Evolutionary conservation across 345 rosid species (phyloP).

Genomic region (Lumnitzera racemosa): DNA sequence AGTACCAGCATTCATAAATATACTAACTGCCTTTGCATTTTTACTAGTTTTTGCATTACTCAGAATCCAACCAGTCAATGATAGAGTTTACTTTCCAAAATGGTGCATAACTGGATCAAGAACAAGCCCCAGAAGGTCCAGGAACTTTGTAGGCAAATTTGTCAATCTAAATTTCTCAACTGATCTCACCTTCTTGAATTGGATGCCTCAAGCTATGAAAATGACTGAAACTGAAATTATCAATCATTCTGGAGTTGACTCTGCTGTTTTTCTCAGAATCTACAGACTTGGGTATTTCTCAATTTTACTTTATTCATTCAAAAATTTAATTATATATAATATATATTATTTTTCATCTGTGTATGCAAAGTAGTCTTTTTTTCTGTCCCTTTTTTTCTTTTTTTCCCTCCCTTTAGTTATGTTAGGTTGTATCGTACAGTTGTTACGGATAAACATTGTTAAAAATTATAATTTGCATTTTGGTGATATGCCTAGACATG

Average conservation of each 20-base stretch:
- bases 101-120: slow-evolving; percentile 70
- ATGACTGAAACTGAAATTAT: slow-evolving; percentile 78
- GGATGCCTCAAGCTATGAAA: slow-evolving; percentile 98
- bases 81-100: slow-evolving; percentile 90
- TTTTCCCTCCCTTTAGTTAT: no score
- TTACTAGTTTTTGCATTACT: slow-evolving; percentile 79
- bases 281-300: slow-evolving; percentile 69
- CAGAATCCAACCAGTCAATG: slow-evolving; percentile 85
- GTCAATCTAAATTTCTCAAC: slow-evolving; percentile 72
- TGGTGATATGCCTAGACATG: no score
- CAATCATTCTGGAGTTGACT: slow-evolving; percentile 91
- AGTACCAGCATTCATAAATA: slow-evolving; percentile 78
- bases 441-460: no score
- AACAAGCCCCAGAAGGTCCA: slow-evolving; percentile 56
- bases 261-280: slow-evolving; percentile 87
- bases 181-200: slow-evolving; percentile 78
- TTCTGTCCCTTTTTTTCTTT: no score
- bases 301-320: background rate
- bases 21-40: slow-evolving; percentile 59
- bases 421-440: no score
- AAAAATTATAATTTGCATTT: no score
- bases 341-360: background rate
- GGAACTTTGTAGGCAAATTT: slow-evolving; percentile 61
- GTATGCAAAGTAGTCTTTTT: no score
- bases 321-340: background rate